Base-by-base conservation (phyloP, 176 grass and related monocot species). In the Alloteropsis semialata region DNA sequence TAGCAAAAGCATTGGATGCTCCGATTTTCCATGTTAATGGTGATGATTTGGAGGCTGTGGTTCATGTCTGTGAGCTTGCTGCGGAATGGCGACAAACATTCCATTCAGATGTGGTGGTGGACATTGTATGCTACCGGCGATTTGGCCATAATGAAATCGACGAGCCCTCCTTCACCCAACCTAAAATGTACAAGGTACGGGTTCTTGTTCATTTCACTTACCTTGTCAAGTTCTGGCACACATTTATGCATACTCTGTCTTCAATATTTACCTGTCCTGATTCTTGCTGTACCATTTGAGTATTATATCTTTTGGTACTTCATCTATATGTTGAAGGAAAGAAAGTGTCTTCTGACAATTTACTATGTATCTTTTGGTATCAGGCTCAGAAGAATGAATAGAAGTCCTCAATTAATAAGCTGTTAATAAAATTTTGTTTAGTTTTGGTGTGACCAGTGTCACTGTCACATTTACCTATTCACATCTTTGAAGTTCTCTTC, bases 91-190 rank as follows among this genome's bases (percentile, higher is more conserved):
- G 96, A 27, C 93, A 99, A 37, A 99, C 79, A 46, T 99, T 99
- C 29, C 96, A 96, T 80, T 94, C 96, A 56, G 96, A 99, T 62
- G 96, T 99, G 1, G 96, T 96, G 7, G 89, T 99, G 53, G 93
- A 99, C 69, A 83, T 99, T 76, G 89, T 99, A 71, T 99, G 96
- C 69, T 99, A 96, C 72, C 83, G 96, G 42, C 84, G 96, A 34
- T 99, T 99, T 88, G 93, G 96, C 22, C 93, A 99, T 74, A 99
- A 96, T 72, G 96, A 99, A 84, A 99, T 99, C 34, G 93, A 99
- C 9, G 96, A 99, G 45, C 96, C 96, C 17, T 99, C 89, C 27
- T 99, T 99, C 69, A 99, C 93, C 42, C 96, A 99, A 19, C 96
- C 96, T 42, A 99, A 96, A 69, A 99, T 99, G 96, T 99, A 96